These are phyloP conservation scores for Pterocarpus santalinus DNA, from an alignment of 306 rosid species.

Conservation along the genomic window DNA sequence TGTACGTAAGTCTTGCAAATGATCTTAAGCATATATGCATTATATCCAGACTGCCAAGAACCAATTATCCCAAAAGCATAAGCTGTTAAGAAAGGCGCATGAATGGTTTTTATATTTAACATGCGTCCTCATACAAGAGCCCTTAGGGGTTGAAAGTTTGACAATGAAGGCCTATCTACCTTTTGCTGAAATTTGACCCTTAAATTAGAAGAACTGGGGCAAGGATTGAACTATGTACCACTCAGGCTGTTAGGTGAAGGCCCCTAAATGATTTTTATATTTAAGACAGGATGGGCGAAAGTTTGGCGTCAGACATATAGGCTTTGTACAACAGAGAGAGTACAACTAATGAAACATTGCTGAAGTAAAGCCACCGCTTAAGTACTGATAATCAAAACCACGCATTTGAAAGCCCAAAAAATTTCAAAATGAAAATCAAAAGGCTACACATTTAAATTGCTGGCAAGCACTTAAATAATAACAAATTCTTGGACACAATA, in stretches of 20 bases:
- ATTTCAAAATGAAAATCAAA: too few relatives aligned
- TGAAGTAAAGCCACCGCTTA: conserved; percentile 3
- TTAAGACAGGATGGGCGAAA: not conserved
- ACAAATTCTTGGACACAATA: conserved; percentile 3
- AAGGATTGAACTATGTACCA: not conserved
- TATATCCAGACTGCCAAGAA: not conserved
- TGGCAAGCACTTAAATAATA: too few relatives aligned
- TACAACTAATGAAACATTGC: not conserved
- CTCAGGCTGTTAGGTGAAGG: not conserved
- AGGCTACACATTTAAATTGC: too few relatives aligned
- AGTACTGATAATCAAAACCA: not conserved
- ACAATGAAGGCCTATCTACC: too few relatives aligned
- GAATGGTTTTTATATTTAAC: too few relatives aligned
- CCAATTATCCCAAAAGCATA: too few relatives aligned
- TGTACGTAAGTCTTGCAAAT: conserved; percentile 7
- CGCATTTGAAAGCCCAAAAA: too few relatives aligned
- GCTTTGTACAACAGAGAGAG: not conserved
- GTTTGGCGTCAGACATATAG: not conserved
- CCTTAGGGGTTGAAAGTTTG: too few relatives aligned
- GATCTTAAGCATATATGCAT: not conserved
- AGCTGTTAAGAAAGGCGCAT: too few relatives aligned
- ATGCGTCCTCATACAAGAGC: too few relatives aligned
- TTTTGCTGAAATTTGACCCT: too few relatives aligned
- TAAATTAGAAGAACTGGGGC: too few relatives aligned
- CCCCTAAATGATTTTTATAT: not conserved